These are phyloP conservation scores for Protea cynaroides DNA, from an alignment of 164 flowering plant genomes.

Conservation along the genomic window DNA sequence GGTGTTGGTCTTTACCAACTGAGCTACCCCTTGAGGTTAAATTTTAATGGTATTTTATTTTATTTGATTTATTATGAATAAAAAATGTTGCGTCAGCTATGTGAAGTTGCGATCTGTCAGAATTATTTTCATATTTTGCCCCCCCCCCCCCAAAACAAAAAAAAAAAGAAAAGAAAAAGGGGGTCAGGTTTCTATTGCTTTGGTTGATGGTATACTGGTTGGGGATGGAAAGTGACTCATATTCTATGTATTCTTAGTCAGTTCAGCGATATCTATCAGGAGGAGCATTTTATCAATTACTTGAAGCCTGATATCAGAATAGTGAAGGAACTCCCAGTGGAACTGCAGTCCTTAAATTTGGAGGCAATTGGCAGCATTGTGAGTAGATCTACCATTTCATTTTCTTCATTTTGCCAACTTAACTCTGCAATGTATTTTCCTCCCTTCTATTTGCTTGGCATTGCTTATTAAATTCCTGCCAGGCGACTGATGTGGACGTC, in stretches of 20 bases:
- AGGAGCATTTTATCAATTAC: slow-evolving; percentile 81
- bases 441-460: slow-evolving; percentile 9
- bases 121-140: too few species aligned
- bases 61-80: too few species aligned
- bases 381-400: slow-evolving; percentile 27
- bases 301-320: slow-evolving; percentile 79
- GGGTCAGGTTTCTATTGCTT: not conserved
- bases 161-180: not conserved
- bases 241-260: slow-evolving; percentile 61
- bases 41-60: too few species aligned
- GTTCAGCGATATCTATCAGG: slow-evolving; percentile 96
- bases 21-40: too few species aligned
- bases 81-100: too few species aligned
- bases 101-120: too few species aligned
- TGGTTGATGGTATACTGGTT: slow-evolving; percentile 1
- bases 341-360: slow-evolving; percentile 76
- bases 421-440: not conserved
- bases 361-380: slow-evolving; percentile 90
- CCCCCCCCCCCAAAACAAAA: too few species aligned
- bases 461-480: slow-evolving; percentile 17
- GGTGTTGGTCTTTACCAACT: too few species aligned
- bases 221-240: slow-evolving; percentile 33
- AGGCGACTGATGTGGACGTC: slow-evolving; percentile 81
- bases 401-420: not conserved
- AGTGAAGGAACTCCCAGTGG: slow-evolving; percentile 86